A percentile compares a stretch with the other conserved stretches of the same genome.
Conservation (phyloP, 306 rosid species). For the Dryas octopetala region DNA sequence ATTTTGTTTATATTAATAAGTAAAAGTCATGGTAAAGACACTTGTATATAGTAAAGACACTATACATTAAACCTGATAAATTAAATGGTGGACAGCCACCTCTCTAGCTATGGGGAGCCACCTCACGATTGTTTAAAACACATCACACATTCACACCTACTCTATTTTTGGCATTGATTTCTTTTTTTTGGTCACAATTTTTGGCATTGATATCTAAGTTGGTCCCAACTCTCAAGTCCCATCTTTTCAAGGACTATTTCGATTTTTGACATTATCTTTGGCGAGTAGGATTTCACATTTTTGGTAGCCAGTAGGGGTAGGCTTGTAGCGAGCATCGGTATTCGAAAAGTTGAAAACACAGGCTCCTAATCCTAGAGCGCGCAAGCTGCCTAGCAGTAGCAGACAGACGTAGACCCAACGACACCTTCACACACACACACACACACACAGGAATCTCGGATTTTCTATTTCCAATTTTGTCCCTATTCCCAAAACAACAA, state of each 20-base stretch:
- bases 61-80: too few species aligned
- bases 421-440: constrained; percentile 9
- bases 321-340: neutral
- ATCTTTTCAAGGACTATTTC: neutral
- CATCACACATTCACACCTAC: too few species aligned
- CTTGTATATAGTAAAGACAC: too few species aligned
- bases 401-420: constrained; percentile 57
- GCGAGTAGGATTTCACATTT: neutral
- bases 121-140: too few species aligned
- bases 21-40: too few species aligned
- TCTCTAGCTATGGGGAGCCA: too few species aligned
- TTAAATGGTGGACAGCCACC: too few species aligned
- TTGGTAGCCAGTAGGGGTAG: neutral
- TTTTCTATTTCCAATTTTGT: constrained; percentile 23
- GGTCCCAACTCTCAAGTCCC: neutral
- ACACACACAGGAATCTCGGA: constrained; percentile 16
- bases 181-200: too few species aligned
- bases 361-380: constrained; percentile 21
- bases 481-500: constrained; percentile 1
- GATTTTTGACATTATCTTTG: neutral
- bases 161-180: too few species aligned
- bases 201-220: too few species aligned
- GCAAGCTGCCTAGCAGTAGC: constrained; percentile 8
- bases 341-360: constrained; percentile 20
- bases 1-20: too few species aligned